Evolutionary conservation across 116 monocot genomes (phyloP), one percentile per base, ranked within the genome.

Genomic region (Zostera marina): DNA sequence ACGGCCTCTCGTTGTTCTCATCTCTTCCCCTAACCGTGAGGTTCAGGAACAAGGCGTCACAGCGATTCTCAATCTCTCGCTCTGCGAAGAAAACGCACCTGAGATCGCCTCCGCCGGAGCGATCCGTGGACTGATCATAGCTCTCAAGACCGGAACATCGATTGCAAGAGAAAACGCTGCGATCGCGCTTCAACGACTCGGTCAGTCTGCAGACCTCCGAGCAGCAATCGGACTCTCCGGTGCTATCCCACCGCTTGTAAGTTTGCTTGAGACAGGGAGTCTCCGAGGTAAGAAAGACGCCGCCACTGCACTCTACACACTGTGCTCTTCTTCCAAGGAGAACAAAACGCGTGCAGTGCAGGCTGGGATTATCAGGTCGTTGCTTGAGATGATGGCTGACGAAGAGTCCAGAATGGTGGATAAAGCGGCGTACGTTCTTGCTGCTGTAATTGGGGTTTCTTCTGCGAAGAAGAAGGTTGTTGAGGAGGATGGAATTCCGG

Each of bases 261-360:
- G 21, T 6, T 43, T 69, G 24, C 69, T 69, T 10, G 53, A 52
- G 43, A 47, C 55, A 42, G 61, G 60, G n/a, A n/a, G 42, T 3
- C 9, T 39, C 11, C 32, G 68, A 24, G 68, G 60, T 42, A 68
- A 61, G 62, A 69, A 69, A 55, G 69, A 69, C 60, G 68, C 68
- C 7, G 52, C 43, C 13, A 53, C 68, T 13, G 60, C 68, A 42
- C 39, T 68, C 10, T 68, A 53, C 68, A 9, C 68, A n/a, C 43
- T 68, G 41, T 68, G 68, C 61, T 52, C 53, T 9, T 43, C 44
- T 4, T 17, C 17, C 12, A 53, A 16, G 52, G 60, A 68, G 68
- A 61, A 68, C 53, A 43, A 40, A n/a, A 43, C 16, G n/a, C 1
- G 68, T 39, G 61, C 68, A 10, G 59, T 61, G 60, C 14, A 43